phyloP scores from a whole-genome alignment of 345 rosid species.

The Dimocarpus longan region DNA sequence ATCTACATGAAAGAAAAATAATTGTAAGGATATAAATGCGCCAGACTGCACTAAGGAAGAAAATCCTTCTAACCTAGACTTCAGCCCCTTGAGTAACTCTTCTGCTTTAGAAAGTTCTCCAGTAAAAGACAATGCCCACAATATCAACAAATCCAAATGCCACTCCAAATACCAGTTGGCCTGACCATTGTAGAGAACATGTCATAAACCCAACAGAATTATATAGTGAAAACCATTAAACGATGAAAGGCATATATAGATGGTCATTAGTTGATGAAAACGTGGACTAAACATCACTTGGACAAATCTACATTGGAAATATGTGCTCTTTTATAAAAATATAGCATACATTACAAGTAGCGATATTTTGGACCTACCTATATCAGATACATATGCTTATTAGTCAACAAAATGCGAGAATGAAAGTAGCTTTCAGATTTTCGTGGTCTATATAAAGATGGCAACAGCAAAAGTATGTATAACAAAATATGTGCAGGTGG shows the following conservation, averaged over 20 bases:
- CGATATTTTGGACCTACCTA: not conserved
- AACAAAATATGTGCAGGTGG: not conserved
- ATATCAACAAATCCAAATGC: conserved; percentile 78
- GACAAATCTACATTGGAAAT: not conserved
- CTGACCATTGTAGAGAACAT: conserved; percentile 38
- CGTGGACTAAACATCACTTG: not conserved
- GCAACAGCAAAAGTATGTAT: not conserved
- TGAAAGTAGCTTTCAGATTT: not conserved
- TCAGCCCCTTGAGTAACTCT: conserved; percentile 67
- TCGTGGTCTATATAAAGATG: too few relatives aligned
- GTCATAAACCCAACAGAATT: not conserved
- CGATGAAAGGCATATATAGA: not conserved
- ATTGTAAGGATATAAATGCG: conserved; percentile 16
- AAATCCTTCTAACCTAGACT: conserved; percentile 51
- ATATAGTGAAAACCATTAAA: not conserved
- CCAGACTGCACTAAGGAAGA: conserved; percentile 8
- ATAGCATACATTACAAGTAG: not conserved
- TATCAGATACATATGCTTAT: not conserved
- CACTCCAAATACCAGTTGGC: conserved; percentile 71
- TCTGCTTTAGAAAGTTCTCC: conserved; percentile 71
- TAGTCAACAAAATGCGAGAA: not conserved
- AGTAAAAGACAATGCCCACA: conserved; percentile 74
- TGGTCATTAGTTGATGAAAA: not conserved
- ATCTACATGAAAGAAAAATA: conserved; percentile 42
- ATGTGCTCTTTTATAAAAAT: not conserved